These are phyloP conservation scores for Penstemon davidsonii DNA, from an alignment of 257 asterid genomes.

Conservation along the genomic window DNA sequence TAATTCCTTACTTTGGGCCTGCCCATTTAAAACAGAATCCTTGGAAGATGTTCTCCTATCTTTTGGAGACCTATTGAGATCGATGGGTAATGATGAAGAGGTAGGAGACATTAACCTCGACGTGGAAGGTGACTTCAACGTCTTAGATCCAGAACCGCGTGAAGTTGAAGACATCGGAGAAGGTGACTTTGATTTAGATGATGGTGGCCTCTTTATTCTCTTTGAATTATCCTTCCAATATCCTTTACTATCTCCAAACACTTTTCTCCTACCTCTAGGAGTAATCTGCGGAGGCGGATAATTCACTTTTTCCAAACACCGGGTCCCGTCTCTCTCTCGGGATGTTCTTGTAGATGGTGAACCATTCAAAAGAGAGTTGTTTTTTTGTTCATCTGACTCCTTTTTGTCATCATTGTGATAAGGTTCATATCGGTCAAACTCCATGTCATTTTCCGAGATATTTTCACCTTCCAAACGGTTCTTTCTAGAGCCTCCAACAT, in stretches of 20 bases:
- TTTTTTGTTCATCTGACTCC: constrained; percentile 31
- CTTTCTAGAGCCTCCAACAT: constrained; percentile 29
- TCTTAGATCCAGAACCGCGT: constrained; percentile 28
- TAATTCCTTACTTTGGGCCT: constrained; percentile 20
- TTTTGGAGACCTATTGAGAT: constrained; percentile 35
- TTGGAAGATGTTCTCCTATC: constrained; percentile 25
- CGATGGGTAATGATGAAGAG: constrained; percentile 28
- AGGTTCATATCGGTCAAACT: constrained; percentile 66
- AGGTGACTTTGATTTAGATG: constrained; percentile 41
- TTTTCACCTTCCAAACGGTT: constrained; percentile 38
- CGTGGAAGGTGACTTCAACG: neutral
- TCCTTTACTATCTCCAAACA: constrained; percentile 36
- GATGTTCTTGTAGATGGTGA: constrained; percentile 26
- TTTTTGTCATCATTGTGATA: constrained; percentile 32
- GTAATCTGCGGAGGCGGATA: constrained; percentile 29
- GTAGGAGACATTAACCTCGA: constrained; percentile 38
- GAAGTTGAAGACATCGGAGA: constrained; percentile 36
- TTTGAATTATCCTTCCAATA: constrained; percentile 29
- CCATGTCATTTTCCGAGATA: constrained; percentile 31
- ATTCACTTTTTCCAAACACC: constrained; percentile 16
- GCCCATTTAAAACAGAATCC: constrained; percentile 21
- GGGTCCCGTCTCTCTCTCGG: constrained; percentile 31
- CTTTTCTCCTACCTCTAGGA: constrained; percentile 29
- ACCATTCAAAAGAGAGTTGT: constrained; percentile 19
- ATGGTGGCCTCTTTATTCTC: constrained; percentile 37